Base-by-base conservation (phyloP, 768 basidiomycete species). In the Russula abietina region DNA sequence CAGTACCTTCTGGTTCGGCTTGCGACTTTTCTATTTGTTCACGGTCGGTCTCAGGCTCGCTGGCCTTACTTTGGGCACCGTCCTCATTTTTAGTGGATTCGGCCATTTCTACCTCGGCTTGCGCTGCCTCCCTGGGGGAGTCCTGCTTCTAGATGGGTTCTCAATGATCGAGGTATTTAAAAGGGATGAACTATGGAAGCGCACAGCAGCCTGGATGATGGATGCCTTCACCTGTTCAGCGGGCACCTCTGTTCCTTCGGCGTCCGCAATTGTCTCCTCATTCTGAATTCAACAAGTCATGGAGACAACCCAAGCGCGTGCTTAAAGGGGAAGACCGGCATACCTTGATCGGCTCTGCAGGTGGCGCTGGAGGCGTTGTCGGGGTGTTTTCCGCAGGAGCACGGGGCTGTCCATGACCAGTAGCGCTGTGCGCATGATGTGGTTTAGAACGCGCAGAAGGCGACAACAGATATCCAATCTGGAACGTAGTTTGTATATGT, bases 331-430 rank as follows among this genome's bases (percentile, higher is more conserved):
- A 28, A 24, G 43, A 36, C 17, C 6, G 59, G 16, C 51, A 14
- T 39, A 66, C 63, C 22, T 59, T 32, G 22, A 33, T 60, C 38
- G 54, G 49, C 6, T 58, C 53, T 59, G 33, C 24, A 7, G 48
- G 48, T 16, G 41, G 57, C 22, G 46, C 48, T 11, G 49, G 53
- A 30, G 46, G 33, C 76, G 65, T 78, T 76, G 57, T 79, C 79
- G 72, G 81, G 76, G 64, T 80, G 59, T 80, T 69, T 66, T 81
- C 80, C 65, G 77, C 78, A 65, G 78, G 77, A 49, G 76, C 77
- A 66, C 76, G 78, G 69, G 83, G 79, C 69, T 79, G 79, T 64
- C 78, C 81, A 69, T 83, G 82, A 58, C 81, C 78, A 63, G 81
- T 77, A 54, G 81, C 80, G 70, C 79, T 80, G 73, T 82, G 83